A percentile compares a stretch with the other conserved stretches of the same genome.
These are phyloP conservation scores for Phaffia rhodozyma DNA, from an alignment of 1,284 basidiomycete species.

Conservation along the genomic window DNA sequence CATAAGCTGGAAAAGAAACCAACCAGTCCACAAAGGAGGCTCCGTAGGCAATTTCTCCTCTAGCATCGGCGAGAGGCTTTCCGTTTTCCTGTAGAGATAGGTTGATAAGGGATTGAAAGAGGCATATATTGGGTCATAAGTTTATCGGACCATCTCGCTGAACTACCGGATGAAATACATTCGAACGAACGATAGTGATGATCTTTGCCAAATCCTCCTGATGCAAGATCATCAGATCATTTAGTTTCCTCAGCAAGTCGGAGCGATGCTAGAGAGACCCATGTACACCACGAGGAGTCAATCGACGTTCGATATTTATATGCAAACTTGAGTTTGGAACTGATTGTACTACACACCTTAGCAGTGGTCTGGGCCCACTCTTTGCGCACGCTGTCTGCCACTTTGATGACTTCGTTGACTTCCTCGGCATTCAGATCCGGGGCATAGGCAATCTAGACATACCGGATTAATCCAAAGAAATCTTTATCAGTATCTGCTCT, in stretches of 20 bases:
- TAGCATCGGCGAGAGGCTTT: constrained; percentile 69
- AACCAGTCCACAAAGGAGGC: constrained; percentile 72
- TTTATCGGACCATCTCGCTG: neutral
- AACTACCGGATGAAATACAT: neutral
- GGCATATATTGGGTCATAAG: neutral
- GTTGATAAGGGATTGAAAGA: constrained; percentile 8
- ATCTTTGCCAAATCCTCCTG: constrained; percentile 68
- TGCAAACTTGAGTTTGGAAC: neutral
- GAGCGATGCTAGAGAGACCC: neutral
- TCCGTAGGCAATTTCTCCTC: constrained; percentile 67
- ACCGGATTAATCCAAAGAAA: too few relatives aligned
- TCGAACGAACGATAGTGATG: constrained; percentile 44
- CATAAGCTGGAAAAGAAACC: constrained; percentile 5
- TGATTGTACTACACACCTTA: neutral
- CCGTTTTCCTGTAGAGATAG: constrained; percentile 64
- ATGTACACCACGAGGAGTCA: neutral
- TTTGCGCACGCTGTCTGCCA: constrained; percentile 11
- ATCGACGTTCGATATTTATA: neutral
- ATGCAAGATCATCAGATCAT: constrained; percentile 59
- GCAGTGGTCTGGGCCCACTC: constrained; percentile 12
- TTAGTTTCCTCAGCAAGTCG: constrained; percentile 63
- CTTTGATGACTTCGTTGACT: constrained; percentile 15
- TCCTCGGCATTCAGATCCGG: constrained; percentile 16
- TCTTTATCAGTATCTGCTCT: too few relatives aligned
- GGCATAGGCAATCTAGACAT: constrained; percentile 2